phyloP scores from a whole-genome alignment of 2,329 filamentous ascomycete species.

The Cucurbitaria berberidis region DNA sequence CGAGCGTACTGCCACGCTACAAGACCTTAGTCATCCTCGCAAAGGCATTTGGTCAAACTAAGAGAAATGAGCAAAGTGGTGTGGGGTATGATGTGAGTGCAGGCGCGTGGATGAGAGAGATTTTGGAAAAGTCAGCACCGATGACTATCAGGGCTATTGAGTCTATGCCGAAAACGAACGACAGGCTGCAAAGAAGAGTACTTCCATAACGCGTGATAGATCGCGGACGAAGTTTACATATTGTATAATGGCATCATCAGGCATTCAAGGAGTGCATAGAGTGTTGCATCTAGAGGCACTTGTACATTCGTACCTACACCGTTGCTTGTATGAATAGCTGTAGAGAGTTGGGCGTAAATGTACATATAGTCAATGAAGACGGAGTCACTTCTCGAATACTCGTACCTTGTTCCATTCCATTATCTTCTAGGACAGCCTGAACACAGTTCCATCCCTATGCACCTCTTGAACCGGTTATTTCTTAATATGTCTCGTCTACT shows the following conservation, averaged over 20 bases:
- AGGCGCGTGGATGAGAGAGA: constrained; percentile 28
- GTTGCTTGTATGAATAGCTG: not conserved
- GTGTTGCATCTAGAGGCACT: not conserved
- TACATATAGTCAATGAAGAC: not conserved
- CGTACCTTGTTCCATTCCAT: not conserved
- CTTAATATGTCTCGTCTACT: too few relatives aligned
- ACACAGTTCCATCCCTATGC: too few relatives aligned
- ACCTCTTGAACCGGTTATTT: too few relatives aligned
- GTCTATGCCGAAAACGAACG: constrained; percentile 50
- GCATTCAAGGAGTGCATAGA: not conserved
- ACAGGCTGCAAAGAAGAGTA: constrained; percentile 40
- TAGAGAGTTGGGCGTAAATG: not conserved
- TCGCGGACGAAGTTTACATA: not conserved
- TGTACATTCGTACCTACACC: not conserved
- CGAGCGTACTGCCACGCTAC: constrained; percentile 49
- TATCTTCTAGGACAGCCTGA: too few relatives aligned
- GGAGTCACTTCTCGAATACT: not conserved
- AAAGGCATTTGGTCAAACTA: constrained; percentile 44
- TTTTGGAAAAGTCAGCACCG: constrained; percentile 47
- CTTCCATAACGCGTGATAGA: constrained; percentile 20
- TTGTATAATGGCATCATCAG: not conserved
- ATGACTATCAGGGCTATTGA: constrained; percentile 51
- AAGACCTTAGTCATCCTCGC: constrained; percentile 53
- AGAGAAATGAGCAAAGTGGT: constrained; percentile 42
- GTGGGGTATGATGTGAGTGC: constrained; percentile 28